Percentiles rank a stretch among this genome's conserved stretches.
Evolutionary conservation across 305 asterid genomes (phyloP).

Genomic region (Caryopteris hybrid): DNA sequence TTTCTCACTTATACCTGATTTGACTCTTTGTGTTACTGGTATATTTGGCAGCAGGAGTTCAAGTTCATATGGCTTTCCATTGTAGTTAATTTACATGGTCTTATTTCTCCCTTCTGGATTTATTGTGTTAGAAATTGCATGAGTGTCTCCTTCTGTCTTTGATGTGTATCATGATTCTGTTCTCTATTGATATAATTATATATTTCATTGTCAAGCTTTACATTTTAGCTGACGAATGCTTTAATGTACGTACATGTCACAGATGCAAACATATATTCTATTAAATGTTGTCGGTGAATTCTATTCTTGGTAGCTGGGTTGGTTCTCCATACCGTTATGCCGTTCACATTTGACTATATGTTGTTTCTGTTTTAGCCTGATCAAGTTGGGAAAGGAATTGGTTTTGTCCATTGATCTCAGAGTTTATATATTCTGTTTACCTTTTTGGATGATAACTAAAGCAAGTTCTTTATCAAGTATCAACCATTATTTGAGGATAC

Average conservation of each 20-base stretch:
- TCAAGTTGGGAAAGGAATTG: not conserved
- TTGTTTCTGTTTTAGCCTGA: not conserved
- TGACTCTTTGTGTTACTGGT: not conserved
- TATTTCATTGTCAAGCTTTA: not conserved
- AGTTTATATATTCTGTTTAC: not conserved
- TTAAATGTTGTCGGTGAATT: not conserved
- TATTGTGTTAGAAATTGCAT: not conserved
- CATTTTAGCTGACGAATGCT: conserved; percentile 1
- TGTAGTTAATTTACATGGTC: not conserved
- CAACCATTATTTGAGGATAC: not conserved
- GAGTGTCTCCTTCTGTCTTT: not conserved
- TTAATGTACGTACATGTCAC: not conserved
- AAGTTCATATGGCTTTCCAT: not conserved
- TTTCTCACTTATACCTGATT: not conserved
- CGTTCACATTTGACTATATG: not conserved
- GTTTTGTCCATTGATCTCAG: not conserved
- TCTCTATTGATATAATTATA: not conserved
- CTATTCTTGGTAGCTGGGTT: not conserved
- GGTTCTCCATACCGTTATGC: not conserved
- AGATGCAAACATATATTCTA: not conserved
- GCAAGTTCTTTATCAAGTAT: not conserved
- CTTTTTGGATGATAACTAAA: not conserved
- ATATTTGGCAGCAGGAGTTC: conserved; percentile 2
- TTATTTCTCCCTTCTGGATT: not conserved
- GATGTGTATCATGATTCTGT: not conserved